Conservation (phyloP, 768 basidiomycete species). For the Tulasnella sp. region DNA sequence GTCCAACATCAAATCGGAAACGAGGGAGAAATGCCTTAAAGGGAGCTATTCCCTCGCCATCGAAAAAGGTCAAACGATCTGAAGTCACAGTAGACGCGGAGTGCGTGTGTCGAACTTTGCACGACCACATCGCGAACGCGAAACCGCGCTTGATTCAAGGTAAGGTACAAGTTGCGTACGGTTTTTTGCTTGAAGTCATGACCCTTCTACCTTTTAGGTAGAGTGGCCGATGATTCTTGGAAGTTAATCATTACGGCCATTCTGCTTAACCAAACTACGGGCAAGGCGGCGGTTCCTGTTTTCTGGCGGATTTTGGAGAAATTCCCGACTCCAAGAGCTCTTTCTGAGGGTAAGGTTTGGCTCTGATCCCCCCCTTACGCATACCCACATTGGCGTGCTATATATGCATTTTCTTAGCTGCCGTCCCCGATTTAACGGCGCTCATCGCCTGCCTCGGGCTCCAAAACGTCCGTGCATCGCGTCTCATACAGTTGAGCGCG, state of each 20-base stretch:
- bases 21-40: too few relatives aligned
- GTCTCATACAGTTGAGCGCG: constrained; percentile 45
- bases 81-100: neutral
- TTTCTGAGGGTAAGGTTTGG: constrained; percentile 41
- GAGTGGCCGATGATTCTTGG: constrained; percentile 39
- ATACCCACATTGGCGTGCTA: neutral
- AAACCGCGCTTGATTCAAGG: constrained; percentile 26
- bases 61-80: too few relatives aligned
- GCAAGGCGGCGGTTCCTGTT: constrained; percentile 51
- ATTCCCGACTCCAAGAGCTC: constrained; percentile 48
- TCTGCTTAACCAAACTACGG: constrained; percentile 61
- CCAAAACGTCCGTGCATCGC: constrained; percentile 43
- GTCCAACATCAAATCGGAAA: too few relatives aligned
- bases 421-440: constrained; percentile 35
- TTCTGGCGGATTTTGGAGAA: constrained; percentile 46
- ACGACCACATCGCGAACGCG: constrained; percentile 1
- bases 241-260: constrained; percentile 56
- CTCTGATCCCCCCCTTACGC: too few relatives aligned
- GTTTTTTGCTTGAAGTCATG: neutral
- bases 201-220: constrained; percentile 18
- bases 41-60: too few relatives aligned
- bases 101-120: neutral
- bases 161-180: neutral
- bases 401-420: neutral
- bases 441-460: constrained; percentile 46